Base-by-base conservation (phyloP, 164 flowering plant genomes). In the Annona squamosa region DNA sequence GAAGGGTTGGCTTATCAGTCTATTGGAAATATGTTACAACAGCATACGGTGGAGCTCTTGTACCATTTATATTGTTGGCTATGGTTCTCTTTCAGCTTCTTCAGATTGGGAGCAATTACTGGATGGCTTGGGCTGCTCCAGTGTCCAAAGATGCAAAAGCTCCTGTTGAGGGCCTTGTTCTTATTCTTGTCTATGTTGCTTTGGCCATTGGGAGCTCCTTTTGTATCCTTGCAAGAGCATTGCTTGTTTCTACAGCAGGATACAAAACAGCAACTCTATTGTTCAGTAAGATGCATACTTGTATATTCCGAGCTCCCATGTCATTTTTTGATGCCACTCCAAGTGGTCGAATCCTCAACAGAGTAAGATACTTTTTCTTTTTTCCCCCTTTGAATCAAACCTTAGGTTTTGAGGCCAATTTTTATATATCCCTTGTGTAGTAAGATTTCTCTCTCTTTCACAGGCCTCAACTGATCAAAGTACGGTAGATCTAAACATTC, bases 41-140 rank as follows among this genome's bases (percentile, higher is more conserved):
- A 7, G 89, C 92, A 16, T 89, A 89, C 65, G 83, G 88, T 67
- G 99, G 99, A 72, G 87, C 88, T 71, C 84, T 95, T 65, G 89
- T 87, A 46, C 97, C 98, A 37, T 70, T 90, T 6, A 85, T 89
- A 76, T 71, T 95, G 73, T 71, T 93, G 65, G 76, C 83, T n/a
- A 89, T 84, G 65, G 65, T 83, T 76, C 73, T 86, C 44, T 91
- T 90, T 75, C 90, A 89, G 81, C 2, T 81, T 12, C 91, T 95
- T 80, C 93, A 95, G 74, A 93, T 93, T 72, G 91, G 85, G 65
- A 91, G 98, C 84, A 93, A 95, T 73, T 95, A 90, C 67, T 95
- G 99, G 99, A 95, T 95, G 94, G 94, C 96, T 46, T 90, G 87
- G 94, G 97, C 93, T 46, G 79, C 89, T 76, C 98, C 99, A 1